These are phyloP conservation scores for Saturnispora galanensis DNA, from an alignment of 805 yeast species.

Conservation along the genomic window DNA sequence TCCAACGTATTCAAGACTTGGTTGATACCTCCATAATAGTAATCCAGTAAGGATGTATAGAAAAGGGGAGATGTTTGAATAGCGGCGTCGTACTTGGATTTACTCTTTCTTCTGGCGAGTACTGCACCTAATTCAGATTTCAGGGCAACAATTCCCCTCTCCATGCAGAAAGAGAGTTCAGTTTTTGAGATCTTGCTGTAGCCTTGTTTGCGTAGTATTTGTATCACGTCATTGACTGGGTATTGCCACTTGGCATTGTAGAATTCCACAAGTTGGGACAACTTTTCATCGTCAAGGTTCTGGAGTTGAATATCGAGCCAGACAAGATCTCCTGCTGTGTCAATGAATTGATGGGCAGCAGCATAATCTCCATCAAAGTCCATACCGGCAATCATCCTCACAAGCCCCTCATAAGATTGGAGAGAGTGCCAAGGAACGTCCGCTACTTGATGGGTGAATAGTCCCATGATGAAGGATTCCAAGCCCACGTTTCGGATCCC, in stretches of 20 bases:
- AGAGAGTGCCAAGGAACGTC: conserved; percentile 65
- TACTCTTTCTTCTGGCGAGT: conserved; percentile 8
- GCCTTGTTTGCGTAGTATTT: conserved; percentile 32
- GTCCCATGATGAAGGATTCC: conserved; percentile 48
- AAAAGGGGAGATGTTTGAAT: conserved; percentile 34
- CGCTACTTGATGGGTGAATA: conserved; percentile 51
- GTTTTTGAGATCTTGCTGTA: conserved; percentile 22
- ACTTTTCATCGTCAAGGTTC: conserved; percentile 15
- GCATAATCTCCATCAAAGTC: conserved; percentile 45
- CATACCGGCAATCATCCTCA: conserved; percentile 36
- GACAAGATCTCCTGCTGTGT: conserved; percentile 57
- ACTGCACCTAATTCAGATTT: conserved; percentile 32
- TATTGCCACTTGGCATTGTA: conserved; percentile 30
- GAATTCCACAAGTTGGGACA: conserved; percentile 13
- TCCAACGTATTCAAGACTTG: conserved; percentile 34
- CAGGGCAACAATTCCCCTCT: conserved; percentile 44
- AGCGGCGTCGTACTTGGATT: conserved; percentile 8
- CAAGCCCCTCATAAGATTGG: conserved; percentile 43
- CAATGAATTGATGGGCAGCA: conserved; percentile 45
- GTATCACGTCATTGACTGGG: conserved; percentile 35
- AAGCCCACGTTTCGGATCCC: conserved; percentile 22
- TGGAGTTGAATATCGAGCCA: conserved; percentile 30
- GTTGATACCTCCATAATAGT: conserved; percentile 43
- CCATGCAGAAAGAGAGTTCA: conserved; percentile 39
- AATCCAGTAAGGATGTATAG: conserved; percentile 33